Percentiles rank a stretch among this genome's conserved stretches.
Conservation (phyloP, 2,329 filamentous ascomycete genomes). For the Botrytis byssoidea region DNA sequence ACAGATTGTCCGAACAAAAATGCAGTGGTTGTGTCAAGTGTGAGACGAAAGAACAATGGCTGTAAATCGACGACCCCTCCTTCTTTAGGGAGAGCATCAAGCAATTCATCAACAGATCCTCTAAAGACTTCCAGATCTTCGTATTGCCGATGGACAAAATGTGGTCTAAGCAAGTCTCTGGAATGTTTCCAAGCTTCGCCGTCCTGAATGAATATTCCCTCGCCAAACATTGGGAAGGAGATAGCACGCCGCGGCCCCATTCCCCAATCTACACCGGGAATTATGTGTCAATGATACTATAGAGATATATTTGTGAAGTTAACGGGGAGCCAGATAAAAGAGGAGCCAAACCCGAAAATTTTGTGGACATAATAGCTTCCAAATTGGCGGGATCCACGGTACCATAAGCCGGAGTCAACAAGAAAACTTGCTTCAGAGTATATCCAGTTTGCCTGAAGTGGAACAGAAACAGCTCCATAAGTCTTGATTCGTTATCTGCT, state of each 20-base stretch:
- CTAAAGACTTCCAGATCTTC: conserved; percentile 25
- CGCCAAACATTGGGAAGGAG: conserved; percentile 10
- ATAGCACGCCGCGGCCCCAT: neutral
- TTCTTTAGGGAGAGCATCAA: neutral
- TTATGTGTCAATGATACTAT: no score
- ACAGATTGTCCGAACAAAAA: conserved; percentile 52
- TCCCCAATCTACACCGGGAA: neutral
- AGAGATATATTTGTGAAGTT: no score
- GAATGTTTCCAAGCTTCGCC: conserved; percentile 19
- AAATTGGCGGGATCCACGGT: neutral
- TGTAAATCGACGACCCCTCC: conserved; percentile 39
- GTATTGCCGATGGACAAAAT: conserved; percentile 21
- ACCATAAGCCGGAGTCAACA: neutral
- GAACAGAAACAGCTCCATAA: neutral
- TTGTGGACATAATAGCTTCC: no score
- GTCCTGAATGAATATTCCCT: conserved; percentile 22
- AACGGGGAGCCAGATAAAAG: no score
- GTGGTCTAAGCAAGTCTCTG: conserved; percentile 15
- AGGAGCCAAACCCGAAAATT: no score
- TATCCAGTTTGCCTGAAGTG: neutral
- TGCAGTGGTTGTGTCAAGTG: conserved; percentile 53
- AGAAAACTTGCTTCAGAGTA: neutral
- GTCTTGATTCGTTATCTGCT: neutral
- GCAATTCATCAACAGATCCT: conserved; percentile 25
- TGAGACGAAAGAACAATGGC: conserved; percentile 49